phyloP scores from a whole-genome alignment of 345 rosid genomes.

The Citrus glauca region DNA sequence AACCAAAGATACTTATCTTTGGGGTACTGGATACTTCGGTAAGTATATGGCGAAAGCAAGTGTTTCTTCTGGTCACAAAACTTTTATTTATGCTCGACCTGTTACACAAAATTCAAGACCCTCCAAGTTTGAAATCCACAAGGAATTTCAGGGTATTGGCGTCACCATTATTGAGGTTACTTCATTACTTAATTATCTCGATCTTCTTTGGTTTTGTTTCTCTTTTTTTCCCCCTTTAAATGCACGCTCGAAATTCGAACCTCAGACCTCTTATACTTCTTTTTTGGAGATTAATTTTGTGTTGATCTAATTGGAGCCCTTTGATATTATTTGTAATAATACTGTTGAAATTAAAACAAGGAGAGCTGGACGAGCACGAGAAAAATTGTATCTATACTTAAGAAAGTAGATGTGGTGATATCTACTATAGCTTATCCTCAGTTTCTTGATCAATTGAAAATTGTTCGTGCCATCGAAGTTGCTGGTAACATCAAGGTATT shows the following conservation, averaged over 20 bases:
- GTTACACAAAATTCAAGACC: conserved; percentile 8
- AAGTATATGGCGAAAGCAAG: conserved; percentile 38
- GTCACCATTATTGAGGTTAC: conserved; percentile 5
- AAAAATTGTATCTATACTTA: background rate
- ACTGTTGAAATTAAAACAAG: conserved; percentile 14
- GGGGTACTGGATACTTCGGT: conserved; percentile 43
- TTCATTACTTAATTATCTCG: background rate
- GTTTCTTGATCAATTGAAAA: conserved; percentile 31
- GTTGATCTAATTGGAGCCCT: background rate
- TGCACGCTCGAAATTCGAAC: no score
- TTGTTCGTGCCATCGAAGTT: conserved; percentile 42
- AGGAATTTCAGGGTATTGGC: conserved; percentile 24
- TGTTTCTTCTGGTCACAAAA: conserved; percentile 22
- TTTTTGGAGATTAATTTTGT: no score
- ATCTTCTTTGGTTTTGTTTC: background rate
- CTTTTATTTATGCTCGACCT: conserved; percentile 29
- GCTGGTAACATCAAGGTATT: conserved; percentile 40
- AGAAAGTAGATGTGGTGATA: conserved; percentile 40
- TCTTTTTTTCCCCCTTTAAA: no score
- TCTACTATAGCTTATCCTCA: conserved; percentile 27
- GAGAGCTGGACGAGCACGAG: conserved; percentile 32
- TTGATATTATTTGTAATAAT: no score
- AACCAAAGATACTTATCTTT: conserved; percentile 27
- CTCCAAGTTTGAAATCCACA: conserved; percentile 5
- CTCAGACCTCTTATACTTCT: no score